Base-by-base conservation (phyloP, 2,329 filamentous ascomycete species). In the Dactylella cylindrospora region DNA sequence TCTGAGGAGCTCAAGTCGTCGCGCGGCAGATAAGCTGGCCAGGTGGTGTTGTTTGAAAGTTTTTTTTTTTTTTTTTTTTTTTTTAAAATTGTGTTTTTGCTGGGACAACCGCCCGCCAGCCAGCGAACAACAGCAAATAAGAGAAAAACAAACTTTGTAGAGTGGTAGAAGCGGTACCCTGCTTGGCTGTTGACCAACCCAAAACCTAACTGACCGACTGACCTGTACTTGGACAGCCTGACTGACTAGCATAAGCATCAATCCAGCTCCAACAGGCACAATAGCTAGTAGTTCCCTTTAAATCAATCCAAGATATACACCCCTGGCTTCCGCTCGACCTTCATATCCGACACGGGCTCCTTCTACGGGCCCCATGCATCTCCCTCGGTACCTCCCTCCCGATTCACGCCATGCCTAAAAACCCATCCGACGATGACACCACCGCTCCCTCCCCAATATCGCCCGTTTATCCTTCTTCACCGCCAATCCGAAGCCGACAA, bases 401-500 rank as follows among this genome's bases (percentile, higher is more conserved):
- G n/a, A n/a, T n/a, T n/a, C n/a, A 13, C 33, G n/a, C 22, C 38
- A 61, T 61, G 54, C 40, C 54, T 3, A 44, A 32, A 22, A 49
- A 32, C 23, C 28, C 38, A 20, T 52, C 46, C 40, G 47, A 52
- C 46, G 53, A 51, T 39, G 47, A 60, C 35, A 38, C 33, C 17
- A 49, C 45, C 41, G 35, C 49, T 41, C 55, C 50, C 12, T 61
- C 55, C 5, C 55, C 55, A 20, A 61, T 61, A 15, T 61, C 55
- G n/a, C 54, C 54, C 33, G 54, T 60, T 32, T 53, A 53, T 22
- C 49, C 55, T 8, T 61, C 55, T 43, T 61, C 55, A 10, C 55
- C 55, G 28, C 55, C 55, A 22, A 41, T 53, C 35, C 47, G n/a
- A n/a, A n/a, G n/a, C n/a, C n/a, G 7, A 7, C 32, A 35, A 12